Conservation (phyloP, 352 stramenopile species). For the Phytophthora multivora region DNA sequence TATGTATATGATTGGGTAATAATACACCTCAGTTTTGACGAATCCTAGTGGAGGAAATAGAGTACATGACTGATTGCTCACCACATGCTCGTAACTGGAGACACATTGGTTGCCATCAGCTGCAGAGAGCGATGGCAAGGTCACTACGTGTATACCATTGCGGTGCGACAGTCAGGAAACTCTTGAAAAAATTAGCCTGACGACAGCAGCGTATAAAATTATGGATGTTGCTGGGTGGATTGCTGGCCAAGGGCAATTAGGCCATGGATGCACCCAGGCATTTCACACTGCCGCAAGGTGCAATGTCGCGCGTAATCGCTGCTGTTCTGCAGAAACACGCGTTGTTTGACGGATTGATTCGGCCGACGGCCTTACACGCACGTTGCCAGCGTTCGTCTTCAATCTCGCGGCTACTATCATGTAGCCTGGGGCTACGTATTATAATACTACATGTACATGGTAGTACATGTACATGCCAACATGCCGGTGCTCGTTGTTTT, state of each 20-base stretch:
- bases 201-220: background rate
- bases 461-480: no score
- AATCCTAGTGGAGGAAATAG: slow-evolving; percentile 5
- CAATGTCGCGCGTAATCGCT: slow-evolving; percentile 11
- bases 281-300: no score
- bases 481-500: background rate
- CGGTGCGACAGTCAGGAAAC: no score
- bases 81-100: background rate
- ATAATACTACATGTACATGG: no score
- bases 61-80: slow-evolving; percentile 6
- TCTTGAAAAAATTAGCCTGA: background rate
- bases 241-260: background rate
- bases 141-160: no score
- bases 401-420: no score
- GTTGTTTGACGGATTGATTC: slow-evolving; percentile 2
- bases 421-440: no score
- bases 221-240: slow-evolving; percentile 17
- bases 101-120: no score
- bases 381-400: no score
- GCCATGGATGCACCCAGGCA: no score
- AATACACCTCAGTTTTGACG: slow-evolving; percentile 3
- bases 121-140: no score
- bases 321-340: slow-evolving; percentile 22
- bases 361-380: no score
- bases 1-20: slow-evolving; percentile 7